Evolutionary conservation across 305 asterid genomes (phyloP).

Genomic region (Fraxinus sp.): DNA sequence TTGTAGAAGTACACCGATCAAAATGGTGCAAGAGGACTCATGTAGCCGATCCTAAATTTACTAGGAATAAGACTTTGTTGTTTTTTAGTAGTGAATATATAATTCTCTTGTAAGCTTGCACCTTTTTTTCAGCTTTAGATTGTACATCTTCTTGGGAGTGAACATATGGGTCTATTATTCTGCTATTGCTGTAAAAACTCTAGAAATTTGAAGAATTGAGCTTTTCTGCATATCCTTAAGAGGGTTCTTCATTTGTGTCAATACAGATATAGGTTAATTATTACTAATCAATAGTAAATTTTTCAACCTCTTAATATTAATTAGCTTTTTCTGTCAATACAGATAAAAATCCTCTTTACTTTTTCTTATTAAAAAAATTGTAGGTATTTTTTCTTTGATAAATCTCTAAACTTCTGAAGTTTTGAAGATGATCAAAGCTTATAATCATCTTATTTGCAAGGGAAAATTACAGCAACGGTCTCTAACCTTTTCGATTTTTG

Average conservation of each 20-base stretch:
- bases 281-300: background rate
- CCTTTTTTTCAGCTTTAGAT: background rate
- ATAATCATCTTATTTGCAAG: too few relatives aligned
- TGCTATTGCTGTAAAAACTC: background rate
- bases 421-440: too few relatives aligned
- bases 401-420: too few relatives aligned
- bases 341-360: too few relatives aligned
- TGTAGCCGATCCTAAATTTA: background rate
- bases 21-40: background rate
- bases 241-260: background rate
- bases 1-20: slow-evolving; percentile 20
- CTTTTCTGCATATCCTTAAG: background rate
- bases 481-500: too few relatives aligned
- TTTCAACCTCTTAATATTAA: too few relatives aligned
- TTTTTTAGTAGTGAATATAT: background rate
- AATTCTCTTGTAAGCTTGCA: background rate
- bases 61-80: background rate
- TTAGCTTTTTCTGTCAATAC: too few relatives aligned
- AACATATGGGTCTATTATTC: background rate
- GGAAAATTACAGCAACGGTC: too few relatives aligned
- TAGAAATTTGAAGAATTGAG: background rate
- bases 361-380: too few relatives aligned
- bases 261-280: background rate
- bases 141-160: background rate
- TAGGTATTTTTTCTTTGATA: too few relatives aligned